Conservation (phyloP, 805 yeast genomes). For the Hanseniaspora guilliermondii region DNA sequence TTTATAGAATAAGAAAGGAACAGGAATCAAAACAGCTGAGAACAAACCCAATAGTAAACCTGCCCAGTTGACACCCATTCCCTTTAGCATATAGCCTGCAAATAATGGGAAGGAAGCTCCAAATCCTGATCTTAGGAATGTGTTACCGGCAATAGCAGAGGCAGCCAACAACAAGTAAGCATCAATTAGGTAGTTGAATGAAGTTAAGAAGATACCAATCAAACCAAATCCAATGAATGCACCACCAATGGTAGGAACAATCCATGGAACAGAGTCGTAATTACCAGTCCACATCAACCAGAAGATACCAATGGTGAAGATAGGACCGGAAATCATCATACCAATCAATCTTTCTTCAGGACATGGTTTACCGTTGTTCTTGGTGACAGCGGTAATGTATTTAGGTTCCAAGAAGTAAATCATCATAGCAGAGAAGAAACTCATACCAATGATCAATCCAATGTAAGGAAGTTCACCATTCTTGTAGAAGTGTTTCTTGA, state of each 20-base stretch:
- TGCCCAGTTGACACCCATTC: constrained; percentile 68
- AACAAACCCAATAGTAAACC: constrained; percentile 58
- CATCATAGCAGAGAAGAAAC: constrained; percentile 43
- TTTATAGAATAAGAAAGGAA: constrained; percentile 52
- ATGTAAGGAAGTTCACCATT: constrained; percentile 63
- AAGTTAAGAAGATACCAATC: constrained; percentile 53
- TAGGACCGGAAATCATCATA: constrained; percentile 57
- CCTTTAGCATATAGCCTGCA: constrained; percentile 55
- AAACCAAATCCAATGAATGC: constrained; percentile 56
- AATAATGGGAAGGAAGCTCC: constrained; percentile 67
- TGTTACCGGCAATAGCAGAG: constrained; percentile 63
- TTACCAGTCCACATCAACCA: constrained; percentile 87
- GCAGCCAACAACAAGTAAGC: constrained; percentile 61
- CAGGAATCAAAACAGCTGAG: constrained; percentile 45
- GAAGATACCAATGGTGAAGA: constrained; percentile 66
- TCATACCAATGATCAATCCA: constrained; percentile 58
- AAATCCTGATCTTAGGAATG: constrained; percentile 53
- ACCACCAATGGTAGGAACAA: constrained; percentile 61
- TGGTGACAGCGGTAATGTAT: constrained; percentile 36
- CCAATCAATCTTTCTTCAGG: constrained; percentile 76
- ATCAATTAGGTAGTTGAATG: constrained; percentile 62
- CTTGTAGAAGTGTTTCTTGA: constrained; percentile 43
- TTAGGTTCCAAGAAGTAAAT: constrained; percentile 40
- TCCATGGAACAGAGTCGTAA: constrained; percentile 64
- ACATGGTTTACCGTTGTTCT: constrained; percentile 46